These are phyloP conservation scores for Vanrija humicola DNA, from an alignment of 1,284 basidiomycete species.

Conservation along the genomic window DNA sequence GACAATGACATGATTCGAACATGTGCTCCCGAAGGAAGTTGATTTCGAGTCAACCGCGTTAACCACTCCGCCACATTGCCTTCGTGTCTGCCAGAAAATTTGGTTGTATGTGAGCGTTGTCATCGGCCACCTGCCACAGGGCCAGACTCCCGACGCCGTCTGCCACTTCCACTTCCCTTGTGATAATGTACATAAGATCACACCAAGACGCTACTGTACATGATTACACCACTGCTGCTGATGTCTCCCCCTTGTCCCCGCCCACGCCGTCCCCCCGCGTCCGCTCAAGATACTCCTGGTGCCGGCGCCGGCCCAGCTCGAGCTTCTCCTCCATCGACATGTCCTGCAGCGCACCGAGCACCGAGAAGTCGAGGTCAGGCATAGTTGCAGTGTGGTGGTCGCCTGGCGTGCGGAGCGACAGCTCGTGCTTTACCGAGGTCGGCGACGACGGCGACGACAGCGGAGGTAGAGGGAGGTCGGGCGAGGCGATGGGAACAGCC, in stretches of 20 bases:
- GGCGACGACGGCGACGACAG: constrained; percentile 4
- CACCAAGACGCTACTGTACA: no score
- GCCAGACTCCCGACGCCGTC: no score
- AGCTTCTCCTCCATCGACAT: constrained; percentile 35
- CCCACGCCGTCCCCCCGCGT: constrained; percentile 1
- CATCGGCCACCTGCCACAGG: no score
- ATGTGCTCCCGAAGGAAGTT: no score
- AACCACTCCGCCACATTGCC: no score
- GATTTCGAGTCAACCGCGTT: no score
- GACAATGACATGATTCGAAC: no score
- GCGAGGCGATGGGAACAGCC: not conserved
- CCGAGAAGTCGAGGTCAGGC: constrained; percentile 14
- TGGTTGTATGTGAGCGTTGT: no score
- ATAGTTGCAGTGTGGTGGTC: not conserved
- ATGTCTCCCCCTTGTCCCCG: not conserved
- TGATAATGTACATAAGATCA: no score
- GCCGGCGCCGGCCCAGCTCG: constrained; percentile 33
- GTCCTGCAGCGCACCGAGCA: constrained; percentile 15
- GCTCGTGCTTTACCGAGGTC: not conserved
- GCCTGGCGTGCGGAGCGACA: constrained; percentile 7
- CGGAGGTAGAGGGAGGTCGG: not conserved
- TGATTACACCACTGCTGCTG: no score
- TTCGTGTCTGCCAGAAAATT: no score
- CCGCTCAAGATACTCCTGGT: constrained; percentile 36
- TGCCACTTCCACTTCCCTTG: no score